These are phyloP conservation scores for Penicillium freii DNA, from an alignment of 2,329 filamentous ascomycete species.

Conservation along the genomic window DNA sequence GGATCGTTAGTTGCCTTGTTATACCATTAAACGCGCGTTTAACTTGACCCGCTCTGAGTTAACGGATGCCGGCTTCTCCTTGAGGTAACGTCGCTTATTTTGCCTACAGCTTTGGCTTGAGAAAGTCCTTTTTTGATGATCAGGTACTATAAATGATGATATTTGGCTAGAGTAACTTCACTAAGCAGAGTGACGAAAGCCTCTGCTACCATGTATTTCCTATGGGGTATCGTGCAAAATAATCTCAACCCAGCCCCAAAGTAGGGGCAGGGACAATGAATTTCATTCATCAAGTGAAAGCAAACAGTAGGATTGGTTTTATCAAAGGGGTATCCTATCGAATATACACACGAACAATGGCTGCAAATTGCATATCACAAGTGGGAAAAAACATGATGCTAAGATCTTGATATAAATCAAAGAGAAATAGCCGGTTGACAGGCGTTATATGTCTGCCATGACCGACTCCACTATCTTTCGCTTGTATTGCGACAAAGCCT, in stretches of 20 bases:
- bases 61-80: no score
- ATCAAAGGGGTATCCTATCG: conserved; percentile 8
- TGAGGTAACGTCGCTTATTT: neutral
- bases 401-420: neutral
- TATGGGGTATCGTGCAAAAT: neutral
- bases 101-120: no score
- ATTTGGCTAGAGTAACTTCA: neutral
- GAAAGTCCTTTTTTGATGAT: neutral
- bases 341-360: neutral
- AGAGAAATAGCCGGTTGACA: neutral
- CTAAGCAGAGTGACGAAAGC: neutral
- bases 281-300: neutral
- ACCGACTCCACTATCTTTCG: conserved; percentile 45
- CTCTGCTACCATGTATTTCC: neutral
- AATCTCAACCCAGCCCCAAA: neutral
- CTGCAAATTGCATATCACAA: neutral
- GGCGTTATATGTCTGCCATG: conserved; percentile 40
- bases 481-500: conserved; percentile 40
- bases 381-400: neutral
- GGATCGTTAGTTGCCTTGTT: neutral
- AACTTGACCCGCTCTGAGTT: neutral
- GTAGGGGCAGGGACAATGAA: neutral
- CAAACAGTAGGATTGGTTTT: neutral
- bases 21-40: neutral
- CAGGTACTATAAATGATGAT: neutral